Percentiles rank a stretch among this genome's conserved stretches.
Evolutionary conservation across 2,329 filamentous ascomycete species (phyloP).

Genomic region (Didymella exigua): DNA sequence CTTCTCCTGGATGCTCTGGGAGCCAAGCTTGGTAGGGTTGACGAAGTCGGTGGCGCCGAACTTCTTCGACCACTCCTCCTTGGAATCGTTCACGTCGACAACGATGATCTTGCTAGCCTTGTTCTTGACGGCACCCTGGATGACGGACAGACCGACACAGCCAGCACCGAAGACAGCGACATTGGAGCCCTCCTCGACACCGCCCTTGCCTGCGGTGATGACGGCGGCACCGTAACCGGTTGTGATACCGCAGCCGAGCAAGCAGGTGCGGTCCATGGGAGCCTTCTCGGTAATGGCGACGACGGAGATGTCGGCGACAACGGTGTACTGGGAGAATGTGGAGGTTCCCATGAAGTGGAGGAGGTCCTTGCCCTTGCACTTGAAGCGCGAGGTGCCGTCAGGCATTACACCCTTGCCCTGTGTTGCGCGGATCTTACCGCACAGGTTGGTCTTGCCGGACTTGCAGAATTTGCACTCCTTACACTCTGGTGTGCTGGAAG

Average conservation of each 20-base stretch:
- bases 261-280: conserved; percentile 92
- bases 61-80: conserved; percentile 91
- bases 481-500: conserved; percentile 86
- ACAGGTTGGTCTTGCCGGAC: conserved; percentile 98
- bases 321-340: conserved; percentile 98
- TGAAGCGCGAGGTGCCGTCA: conserved; percentile 93
- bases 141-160: conserved; percentile 92
- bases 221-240: conserved; percentile 96
- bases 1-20: conserved; percentile 85
- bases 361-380: conserved; percentile 90
- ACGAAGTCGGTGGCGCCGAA: conserved; percentile 98
- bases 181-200: conserved; percentile 84
- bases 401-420: conserved; percentile 97
- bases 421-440: conserved; percentile 96
- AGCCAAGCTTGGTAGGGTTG: conserved; percentile 73
- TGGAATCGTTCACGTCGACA: conserved; percentile 81
- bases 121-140: conserved; percentile 89
- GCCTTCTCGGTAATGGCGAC: conserved; percentile 90
- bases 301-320: conserved; percentile 97
- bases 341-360: conserved; percentile 99
- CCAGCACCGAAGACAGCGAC: conserved; percentile 94
- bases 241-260: conserved; percentile 97
- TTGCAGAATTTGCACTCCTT: conserved; percentile 99
- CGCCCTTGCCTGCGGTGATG: conserved; percentile 75
- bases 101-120: conserved; percentile 79